phyloP scores from a whole-genome alignment of 2,329 filamentous ascomycete genomes.

The Chaetomium olivaceum region DNA sequence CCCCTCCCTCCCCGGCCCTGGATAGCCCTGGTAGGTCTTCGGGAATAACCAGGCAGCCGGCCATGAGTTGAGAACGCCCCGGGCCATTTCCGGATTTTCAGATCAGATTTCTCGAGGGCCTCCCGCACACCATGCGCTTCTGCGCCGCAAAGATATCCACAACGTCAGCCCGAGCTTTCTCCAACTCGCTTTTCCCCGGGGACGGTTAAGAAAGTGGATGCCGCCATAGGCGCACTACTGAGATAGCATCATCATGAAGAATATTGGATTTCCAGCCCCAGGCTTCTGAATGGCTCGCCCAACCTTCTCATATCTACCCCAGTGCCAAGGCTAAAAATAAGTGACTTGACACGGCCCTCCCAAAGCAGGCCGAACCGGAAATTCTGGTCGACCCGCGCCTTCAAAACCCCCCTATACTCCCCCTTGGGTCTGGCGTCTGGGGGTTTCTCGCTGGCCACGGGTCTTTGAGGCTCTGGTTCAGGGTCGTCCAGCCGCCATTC shows the following conservation, averaged over 20 bases:
- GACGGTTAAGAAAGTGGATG: not conserved
- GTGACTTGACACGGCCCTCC: conserved; percentile 89
- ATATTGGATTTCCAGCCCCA: conserved; percentile 80
- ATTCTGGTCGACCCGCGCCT: conserved; percentile 85
- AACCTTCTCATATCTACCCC: conserved; percentile 76
- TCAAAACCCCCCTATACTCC: conserved; percentile 81
- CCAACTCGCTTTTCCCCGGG: not conserved
- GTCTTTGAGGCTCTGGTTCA: conserved; percentile 22
- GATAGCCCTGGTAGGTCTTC: not conserved
- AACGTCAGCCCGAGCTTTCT: not conserved
- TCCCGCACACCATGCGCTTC: not conserved
- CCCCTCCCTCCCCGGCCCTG: not conserved
- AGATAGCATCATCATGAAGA: conserved; percentile 56
- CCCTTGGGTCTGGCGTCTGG: conserved; percentile 42
- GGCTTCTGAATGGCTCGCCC: conserved; percentile 73
- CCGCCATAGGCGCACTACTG: not conserved
- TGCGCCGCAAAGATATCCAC: not conserved
- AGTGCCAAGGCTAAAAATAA: conserved; percentile 88
- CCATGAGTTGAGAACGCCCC: not conserved
- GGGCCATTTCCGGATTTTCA: not conserved
- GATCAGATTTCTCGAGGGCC: not conserved
- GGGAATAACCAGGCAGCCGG: conserved; percentile 1
- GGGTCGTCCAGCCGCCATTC: conserved; percentile 50
- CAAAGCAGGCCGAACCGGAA: conserved; percentile 83
- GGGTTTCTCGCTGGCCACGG: conserved; percentile 9